Base-by-base conservation (phyloP, 768 basidiomycete species). In the Pleurotus platypus region DNA sequence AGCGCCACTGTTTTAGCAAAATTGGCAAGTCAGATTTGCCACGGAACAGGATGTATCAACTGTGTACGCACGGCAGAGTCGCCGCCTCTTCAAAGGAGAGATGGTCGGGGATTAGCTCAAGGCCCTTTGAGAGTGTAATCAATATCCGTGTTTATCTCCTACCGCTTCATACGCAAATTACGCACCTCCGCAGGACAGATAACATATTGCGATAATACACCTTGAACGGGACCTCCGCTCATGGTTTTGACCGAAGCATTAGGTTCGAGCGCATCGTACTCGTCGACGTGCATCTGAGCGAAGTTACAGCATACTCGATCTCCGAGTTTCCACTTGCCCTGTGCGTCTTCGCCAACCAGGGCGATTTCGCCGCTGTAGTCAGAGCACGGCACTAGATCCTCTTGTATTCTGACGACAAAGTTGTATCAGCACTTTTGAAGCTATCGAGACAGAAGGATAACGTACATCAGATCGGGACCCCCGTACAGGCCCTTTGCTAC, bases 21-120 rank as follows among this genome's bases (percentile, higher is more conserved):
- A 26, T 22, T 26, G 15, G 12, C 39, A 18, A 13, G 12, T 48
- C 5, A 27, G 26, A 15, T 48, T 8, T 18, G 13, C 15, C 26
- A 38, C 35, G 37, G 22, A 42, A 5, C 12, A 26, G 5, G 16
- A 20, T 46, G 46, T n/a, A 4, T 30, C 6, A 26, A n/a, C 27
- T 13, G 13, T 4, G 15, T 11, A 68, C 78, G 27, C 62, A 86
- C 73, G 85, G 82, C 4, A 89, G 70, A 20, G 85, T 85, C 0
- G 87, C 82, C 0, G 80, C 87, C 64, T 90, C 83, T 59, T 83
- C 81, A 60, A 81, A 85, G 2, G 77, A 78, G 16, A 88, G 73
- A 64, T 86, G 79, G 15, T 76, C 67, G 0, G 88, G 83, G 58
- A 86, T 72, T 39, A 63, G 60, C 30, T 87, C 76, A 38, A 87